A percentile compares a stretch with the other conserved stretches of the same genome.
phyloP scores from a whole-genome alignment of 1,284 basidiomycete species.

The Apiotrichum laibachii region DNA sequence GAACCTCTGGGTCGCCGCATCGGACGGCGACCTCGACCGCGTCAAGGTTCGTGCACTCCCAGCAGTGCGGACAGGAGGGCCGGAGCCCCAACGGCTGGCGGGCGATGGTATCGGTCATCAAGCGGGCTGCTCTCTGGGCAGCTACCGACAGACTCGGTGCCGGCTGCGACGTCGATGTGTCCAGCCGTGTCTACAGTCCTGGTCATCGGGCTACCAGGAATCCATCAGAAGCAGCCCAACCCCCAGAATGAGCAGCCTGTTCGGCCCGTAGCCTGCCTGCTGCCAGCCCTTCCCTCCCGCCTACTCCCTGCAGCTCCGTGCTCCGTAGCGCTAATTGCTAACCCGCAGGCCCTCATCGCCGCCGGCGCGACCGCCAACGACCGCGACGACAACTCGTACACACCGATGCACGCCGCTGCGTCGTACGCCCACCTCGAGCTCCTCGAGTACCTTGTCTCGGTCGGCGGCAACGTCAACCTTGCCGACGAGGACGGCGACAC shows the following conservation, averaged over 20 bases:
- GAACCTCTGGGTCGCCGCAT: conserved; percentile 89
- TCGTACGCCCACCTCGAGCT: conserved; percentile 79
- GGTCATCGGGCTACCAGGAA: no score
- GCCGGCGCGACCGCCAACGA: conserved; percentile 70
- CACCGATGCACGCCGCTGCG: conserved; percentile 93
- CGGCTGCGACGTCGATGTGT: no score
- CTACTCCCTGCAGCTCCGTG: no score
- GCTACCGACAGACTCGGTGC: no score
- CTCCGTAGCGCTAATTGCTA: not conserved
- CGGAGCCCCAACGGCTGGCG: no score
- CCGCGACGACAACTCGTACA: conserved; percentile 76
- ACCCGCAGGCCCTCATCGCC: conserved; percentile 51
- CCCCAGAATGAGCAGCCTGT: no score
- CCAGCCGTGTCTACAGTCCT: no score
- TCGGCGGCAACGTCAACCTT: conserved; percentile 82
- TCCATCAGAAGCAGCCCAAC: no score
- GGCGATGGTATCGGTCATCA: no score
- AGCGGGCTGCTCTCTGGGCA: no score
- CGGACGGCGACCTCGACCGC: conserved; percentile 69
- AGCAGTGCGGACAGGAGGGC: no score
- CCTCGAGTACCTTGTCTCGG: conserved; percentile 71
- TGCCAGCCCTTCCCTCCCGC: no score
- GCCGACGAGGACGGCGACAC: conserved; percentile 85
- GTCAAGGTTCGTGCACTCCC: conserved; percentile 41
- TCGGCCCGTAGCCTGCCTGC: not conserved